Evolutionary conservation across 2,329 filamentous ascomycete genomes (phyloP), one percentile per base, ranked within the genome.

Genomic region (Aureobasidium sp.): DNA sequence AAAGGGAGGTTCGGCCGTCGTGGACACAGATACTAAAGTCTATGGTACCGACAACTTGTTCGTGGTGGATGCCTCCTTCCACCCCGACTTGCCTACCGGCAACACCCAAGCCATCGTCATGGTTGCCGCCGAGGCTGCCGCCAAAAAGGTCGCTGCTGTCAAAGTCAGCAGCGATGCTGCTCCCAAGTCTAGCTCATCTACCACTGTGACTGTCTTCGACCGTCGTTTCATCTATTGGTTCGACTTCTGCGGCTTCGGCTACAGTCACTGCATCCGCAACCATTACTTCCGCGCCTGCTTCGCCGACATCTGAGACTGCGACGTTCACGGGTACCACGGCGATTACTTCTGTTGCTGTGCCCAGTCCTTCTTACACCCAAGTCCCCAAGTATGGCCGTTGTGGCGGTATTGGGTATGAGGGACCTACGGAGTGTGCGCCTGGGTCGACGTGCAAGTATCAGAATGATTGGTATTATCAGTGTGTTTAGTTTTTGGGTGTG

Each of bases 81-180:
- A 87, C 74, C 85, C 86, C 0, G 86, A 87, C 65, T 80, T 87
- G 63, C 79, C 84, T 1, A 86, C 84, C 0, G 83, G 85, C 20
- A 89, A 90, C 73, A 86, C 86, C 1, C 82, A 84, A 58, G 80
- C 83, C 0, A 81, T 82, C 37, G 82, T 87, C 66, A 83, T 87
- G 73, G 78, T 85, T 39, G 83, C 79, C 12, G 80, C 84, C 20
- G 85, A 88, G 75, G 78, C 79, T 37, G 84, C 84, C 4, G 79
- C 78, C 6, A 76, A 76, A 63, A 79, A 72, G 66, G 80, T 80
- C 63, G 17, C 25, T 20, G 60, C 60, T 27, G 55, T 39, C 6
- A 25, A 47, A 41, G 53, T 57, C 31, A 25, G 41, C 5, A 14
- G 48, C 34, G 22, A 25, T 20, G 44, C 45, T 44, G 51, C 36